Percentiles rank a stretch among this genome's conserved stretches.
These are phyloP conservation scores for Murraya koenigii DNA, from an alignment of 345 rosid genomes.

Conservation along the genomic window DNA sequence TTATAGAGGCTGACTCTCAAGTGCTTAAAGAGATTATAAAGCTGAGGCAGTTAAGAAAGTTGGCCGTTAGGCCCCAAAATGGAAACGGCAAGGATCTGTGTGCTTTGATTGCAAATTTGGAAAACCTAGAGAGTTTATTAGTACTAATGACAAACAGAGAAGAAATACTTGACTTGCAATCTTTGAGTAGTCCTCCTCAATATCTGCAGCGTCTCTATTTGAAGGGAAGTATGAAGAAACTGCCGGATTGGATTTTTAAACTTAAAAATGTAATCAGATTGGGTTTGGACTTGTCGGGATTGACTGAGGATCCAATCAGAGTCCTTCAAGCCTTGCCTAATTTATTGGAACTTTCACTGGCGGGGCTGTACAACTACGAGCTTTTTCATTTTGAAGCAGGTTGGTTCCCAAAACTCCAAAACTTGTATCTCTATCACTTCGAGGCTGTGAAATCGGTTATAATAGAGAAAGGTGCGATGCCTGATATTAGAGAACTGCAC, in stretches of 20 bases:
- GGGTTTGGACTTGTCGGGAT: not conserved
- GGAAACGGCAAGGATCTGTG: not conserved
- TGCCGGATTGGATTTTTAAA: constrained; percentile 10
- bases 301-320: not conserved
- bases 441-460: not conserved
- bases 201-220: not conserved
- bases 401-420: not conserved
- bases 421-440: not conserved
- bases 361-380: not conserved
- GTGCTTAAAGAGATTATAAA: not conserved
- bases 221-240: not conserved
- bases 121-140: not conserved
- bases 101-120: constrained; percentile 9
- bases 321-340: constrained; percentile 3
- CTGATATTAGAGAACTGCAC: too few relatives aligned
- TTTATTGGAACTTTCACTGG: constrained; percentile 1
- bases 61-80: constrained; percentile 1
- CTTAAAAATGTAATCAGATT: not conserved
- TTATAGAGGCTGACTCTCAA: not conserved
- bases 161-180: constrained; percentile 8
- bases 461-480: not conserved
- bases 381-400: not conserved
- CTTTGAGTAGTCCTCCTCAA: not conserved
- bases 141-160: not conserved
- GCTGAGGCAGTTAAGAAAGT: not conserved